Conservation (phyloP, 2,329 filamentous ascomycete genomes). For the Fusarium dimerum region DNA sequence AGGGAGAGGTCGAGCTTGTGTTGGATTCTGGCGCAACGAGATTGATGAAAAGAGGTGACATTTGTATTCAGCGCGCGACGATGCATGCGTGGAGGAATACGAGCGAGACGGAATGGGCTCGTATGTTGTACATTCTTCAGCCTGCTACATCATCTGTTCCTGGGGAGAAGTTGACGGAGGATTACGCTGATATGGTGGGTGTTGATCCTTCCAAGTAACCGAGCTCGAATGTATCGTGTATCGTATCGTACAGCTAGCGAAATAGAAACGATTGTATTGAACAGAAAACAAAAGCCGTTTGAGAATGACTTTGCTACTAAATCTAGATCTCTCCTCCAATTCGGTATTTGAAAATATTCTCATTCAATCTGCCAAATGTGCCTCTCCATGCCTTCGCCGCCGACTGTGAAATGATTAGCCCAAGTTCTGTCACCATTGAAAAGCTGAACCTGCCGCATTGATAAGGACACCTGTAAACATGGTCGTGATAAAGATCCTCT, state of each 20-base stretch:
- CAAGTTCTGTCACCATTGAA: background rate
- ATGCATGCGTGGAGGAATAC: conserved; percentile 57
- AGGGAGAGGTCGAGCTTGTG: conserved; percentile 54
- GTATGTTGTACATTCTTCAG: conserved; percentile 44
- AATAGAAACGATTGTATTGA: too few species aligned
- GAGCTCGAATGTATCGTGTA: too few species aligned
- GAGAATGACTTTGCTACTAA: too few species aligned
- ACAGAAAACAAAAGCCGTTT: too few species aligned
- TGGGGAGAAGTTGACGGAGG: conserved; percentile 32
- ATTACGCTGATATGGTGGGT: conserved; percentile 33
- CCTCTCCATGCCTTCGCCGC: conserved; percentile 17
- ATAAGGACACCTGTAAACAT: conserved; percentile 13
- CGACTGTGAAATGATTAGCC: conserved; percentile 2
- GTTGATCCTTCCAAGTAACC: conserved; percentile 23
- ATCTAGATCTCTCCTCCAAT: conserved; percentile 15
- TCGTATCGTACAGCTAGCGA: too few species aligned
- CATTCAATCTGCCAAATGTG: conserved; percentile 12
- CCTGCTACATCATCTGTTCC: conserved; percentile 12
- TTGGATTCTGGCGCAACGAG: conserved; percentile 52
- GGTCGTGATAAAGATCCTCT: conserved; percentile 8
- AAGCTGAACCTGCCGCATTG: conserved; percentile 8
- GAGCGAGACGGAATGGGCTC: conserved; percentile 45
- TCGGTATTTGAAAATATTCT: conserved; percentile 14
- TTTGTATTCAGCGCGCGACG: conserved; percentile 56
- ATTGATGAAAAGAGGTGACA: conserved; percentile 50